Conservation (phyloP, 305 asterid genomes). For the Rubia tinctorum region DNA sequence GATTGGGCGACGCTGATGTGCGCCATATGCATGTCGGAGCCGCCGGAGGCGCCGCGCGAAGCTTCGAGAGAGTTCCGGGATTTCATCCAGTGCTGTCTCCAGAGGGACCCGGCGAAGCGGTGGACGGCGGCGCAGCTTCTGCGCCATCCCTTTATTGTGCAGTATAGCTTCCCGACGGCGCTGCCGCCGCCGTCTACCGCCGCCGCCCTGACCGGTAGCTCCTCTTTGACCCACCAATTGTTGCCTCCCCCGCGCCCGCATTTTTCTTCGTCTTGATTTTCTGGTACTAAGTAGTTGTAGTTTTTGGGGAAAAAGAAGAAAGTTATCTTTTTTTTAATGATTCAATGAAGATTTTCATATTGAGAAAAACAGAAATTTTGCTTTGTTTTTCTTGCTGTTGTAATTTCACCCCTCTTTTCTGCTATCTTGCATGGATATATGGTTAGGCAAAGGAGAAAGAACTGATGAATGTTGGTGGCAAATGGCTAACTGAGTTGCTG, state of each 20-base stretch:
- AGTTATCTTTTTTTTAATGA: slow-evolving; percentile 7
- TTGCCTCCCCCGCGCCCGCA: slow-evolving; percentile 73
- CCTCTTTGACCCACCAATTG: slow-evolving; percentile 54
- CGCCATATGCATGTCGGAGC: slow-evolving; percentile 90
- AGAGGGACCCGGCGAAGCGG: slow-evolving; percentile 68
- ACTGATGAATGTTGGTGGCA: slow-evolving; percentile 1
- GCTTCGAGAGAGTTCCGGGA: slow-evolving; percentile 71
- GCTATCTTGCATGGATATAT: slow-evolving; percentile 5
- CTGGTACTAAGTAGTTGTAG: not conserved
- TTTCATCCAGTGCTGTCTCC: slow-evolving; percentile 74
- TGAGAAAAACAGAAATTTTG: slow-evolving; percentile 14
- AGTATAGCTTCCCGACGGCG: slow-evolving; percentile 34
- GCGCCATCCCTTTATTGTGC: slow-evolving; percentile 71
- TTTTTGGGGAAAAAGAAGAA: slow-evolving; percentile 2
- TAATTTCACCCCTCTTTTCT: slow-evolving; percentile 8
- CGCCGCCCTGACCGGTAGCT: slow-evolving; percentile 12
- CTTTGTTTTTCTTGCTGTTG: slow-evolving; percentile 17
- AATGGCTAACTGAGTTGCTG: not conserved
- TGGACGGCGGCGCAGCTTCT: slow-evolving; percentile 63
- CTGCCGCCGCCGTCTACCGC: slow-evolving; percentile 17
- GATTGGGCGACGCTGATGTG: slow-evolving; percentile 92
- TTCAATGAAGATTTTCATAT: not conserved
- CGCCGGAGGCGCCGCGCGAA: slow-evolving; percentile 68
- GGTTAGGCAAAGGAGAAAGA: slow-evolving; percentile 7
- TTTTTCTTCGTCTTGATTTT: slow-evolving; percentile 42